Evolutionary conservation across 441 rosid genomes (phyloP), one percentile per base, ranked within the genome.

Genomic region (Populus hybrid): DNA sequence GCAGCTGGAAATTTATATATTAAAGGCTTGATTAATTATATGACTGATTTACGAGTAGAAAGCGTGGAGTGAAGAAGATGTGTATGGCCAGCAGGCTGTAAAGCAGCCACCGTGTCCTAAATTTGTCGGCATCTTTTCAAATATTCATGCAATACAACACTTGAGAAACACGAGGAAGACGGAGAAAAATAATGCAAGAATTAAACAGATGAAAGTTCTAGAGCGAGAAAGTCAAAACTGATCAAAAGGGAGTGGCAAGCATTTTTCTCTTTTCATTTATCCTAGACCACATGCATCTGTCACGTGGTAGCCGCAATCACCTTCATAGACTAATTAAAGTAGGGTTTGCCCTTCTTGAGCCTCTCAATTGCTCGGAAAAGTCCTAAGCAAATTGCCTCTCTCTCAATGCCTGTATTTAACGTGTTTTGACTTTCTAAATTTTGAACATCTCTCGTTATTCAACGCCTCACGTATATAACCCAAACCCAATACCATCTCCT

Each of bases 371-470:
- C 67, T 79, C 82, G 28, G 89, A 86, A 88, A 84, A 88, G 90
- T 89, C 90, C 82, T 82, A 69, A 77, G 67, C 34, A 50, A 26
- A 4, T 20, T 75, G 59, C 80, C 83, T 77, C 77, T 36, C 69
- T 71, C 67, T 67, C 65, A 61, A 75, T 32, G 34, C 63, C 79
- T 32, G 69, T 42, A 67, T 61, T 50, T 77, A 75, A 81, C 89
- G 86, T 86, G 90, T 85, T 76, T 88, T 89, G 91, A 91, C 91
- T 79, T 86, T 82, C 81, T 72, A 38, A 53, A 66, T 66, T 63
- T 75, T 76, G 64, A 80, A 69, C 81, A 59, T 74, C 53, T 77
- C 74, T 46, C 35, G 5, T 65, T 70, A 81, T 74, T 8, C 75
- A 10, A 34, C 40, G 3, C 36, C 2, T 30, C 24, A 63, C 70